Base-by-base conservation (phyloP, 176 grass and related monocot species). In the Rhynchospora pubera region DNA sequence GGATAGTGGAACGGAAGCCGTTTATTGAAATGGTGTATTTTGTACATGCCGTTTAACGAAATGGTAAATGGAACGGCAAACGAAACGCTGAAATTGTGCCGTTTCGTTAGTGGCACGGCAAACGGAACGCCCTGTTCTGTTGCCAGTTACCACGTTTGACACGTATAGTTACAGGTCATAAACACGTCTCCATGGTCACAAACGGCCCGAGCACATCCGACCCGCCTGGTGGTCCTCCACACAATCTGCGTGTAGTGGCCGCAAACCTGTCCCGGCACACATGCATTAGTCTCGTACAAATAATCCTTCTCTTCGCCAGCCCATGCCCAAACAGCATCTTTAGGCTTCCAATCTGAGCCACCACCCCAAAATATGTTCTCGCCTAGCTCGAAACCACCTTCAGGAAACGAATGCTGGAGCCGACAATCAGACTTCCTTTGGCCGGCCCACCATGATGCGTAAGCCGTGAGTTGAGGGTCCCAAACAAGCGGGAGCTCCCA, bases 291-390 rank as follows among this genome's bases (percentile, higher is more conserved):
- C 2, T 77, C 81, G 77, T 91, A 90, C 0, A 80, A 86, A 83
- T 94, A 91, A 84, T 94, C 87, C 30, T 67, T 76, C 34, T 84
- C 89, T 84, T 94, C 89, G 5, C 70, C 85, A 1, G 87, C 89
- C 92, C 92, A 94, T 39, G 91, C 87, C 28, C 21, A 7, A 42
- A 94, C 87, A 46, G 92, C 89, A 62, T 91, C 92, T 15, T 68
- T 60, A 1, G 92, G 89, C 2, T 62, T 56, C 92, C 89, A 91
- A 2, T 11, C 70, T 0, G 87, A 85, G 1, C 80, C 85, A 2
- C 81, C 67, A 78, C 89, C 92, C 89, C 87, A 91, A 88, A 90
- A 91, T 78, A 94, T 76, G 87, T 94, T 94, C 89, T 94, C 92
- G 6, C 92, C 92, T 55, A 94, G 85, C 77, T 53, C 83, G 81